Evolutionary conservation across 108 stramenopile genomes (phyloP).

Genomic region (Cyclotella atomus): DNA sequence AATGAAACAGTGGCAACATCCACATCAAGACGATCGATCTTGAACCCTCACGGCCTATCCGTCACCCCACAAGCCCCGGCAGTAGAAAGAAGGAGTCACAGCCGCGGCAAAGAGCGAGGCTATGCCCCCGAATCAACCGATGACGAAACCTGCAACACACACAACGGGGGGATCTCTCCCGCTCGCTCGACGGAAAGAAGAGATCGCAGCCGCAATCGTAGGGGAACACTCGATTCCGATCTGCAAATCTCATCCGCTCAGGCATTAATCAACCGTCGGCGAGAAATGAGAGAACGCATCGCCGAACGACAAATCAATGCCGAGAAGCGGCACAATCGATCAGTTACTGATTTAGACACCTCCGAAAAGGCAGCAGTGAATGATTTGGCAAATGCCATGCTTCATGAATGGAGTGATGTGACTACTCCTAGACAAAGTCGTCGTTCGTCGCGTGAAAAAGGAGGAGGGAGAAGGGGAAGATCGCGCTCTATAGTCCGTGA

Average conservation of each 20-base stretch:
- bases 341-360: neutral
- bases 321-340: conserved; percentile 10
- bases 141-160: neutral
- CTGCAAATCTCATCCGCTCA: conserved; percentile 19
- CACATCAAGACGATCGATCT: conserved; percentile 24
- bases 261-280: conserved; percentile 31
- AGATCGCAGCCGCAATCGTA: too few relatives aligned
- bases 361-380: neutral
- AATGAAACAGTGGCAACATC: conserved; percentile 8
- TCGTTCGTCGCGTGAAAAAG: conserved; percentile 3
- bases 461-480: conserved; percentile 18
- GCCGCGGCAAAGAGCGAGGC: conserved; percentile 13
- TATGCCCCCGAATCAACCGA: neutral
- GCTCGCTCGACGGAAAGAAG: too few relatives aligned
- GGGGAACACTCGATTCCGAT: neutral
- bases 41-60: conserved; percentile 39
- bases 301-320: conserved; percentile 31
- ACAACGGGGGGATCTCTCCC: too few relatives aligned
- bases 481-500: conserved; percentile 44
- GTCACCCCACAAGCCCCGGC: conserved; percentile 18
- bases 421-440: neutral
- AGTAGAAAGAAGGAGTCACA: conserved; percentile 39
- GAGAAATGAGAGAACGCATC: conserved; percentile 48
- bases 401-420: conserved; percentile 14
- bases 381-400: conserved; percentile 15